Evolutionary conservation across 768 basidiomycete genomes (phyloP).

Genomic region (Pleurotus sapidus): DNA sequence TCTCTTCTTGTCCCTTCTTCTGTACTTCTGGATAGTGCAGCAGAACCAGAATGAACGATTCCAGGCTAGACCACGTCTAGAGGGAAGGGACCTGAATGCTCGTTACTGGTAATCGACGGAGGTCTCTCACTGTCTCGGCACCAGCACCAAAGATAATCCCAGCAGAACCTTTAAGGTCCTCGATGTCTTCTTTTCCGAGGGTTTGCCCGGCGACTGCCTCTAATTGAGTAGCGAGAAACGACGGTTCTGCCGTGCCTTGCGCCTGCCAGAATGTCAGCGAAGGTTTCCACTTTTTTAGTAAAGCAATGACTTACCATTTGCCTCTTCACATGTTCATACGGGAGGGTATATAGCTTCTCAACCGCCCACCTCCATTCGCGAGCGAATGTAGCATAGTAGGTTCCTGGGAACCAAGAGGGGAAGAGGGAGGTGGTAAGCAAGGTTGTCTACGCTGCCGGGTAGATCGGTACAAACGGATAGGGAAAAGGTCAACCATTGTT

Average conservation of each 20-base stretch:
- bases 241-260: slow-evolving; percentile 38
- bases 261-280: slow-evolving; percentile 21
- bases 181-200: slow-evolving; percentile 38
- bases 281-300: background rate
- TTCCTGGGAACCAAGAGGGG: slow-evolving; percentile 6
- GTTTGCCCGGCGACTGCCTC: slow-evolving; percentile 34
- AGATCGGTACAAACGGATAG: slow-evolving; percentile 29
- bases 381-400: background rate
- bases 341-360: background rate
- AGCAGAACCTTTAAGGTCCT: slow-evolving; percentile 53
- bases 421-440: background rate
- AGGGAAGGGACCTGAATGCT: background rate
- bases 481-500: slow-evolving; percentile 49
- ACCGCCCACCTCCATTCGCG: slow-evolving; percentile 2
- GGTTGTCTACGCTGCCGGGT: background rate
- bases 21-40: slow-evolving; percentile 48
- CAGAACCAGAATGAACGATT: slow-evolving; percentile 53
- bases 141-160: slow-evolving; percentile 48
- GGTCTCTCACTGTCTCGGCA: slow-evolving; percentile 33
- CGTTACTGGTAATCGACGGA: slow-evolving; percentile 1
- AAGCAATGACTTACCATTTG: background rate
- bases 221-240: slow-evolving; percentile 42
- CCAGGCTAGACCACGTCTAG: slow-evolving; percentile 49
- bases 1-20: slow-evolving; percentile 45
- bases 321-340: background rate